Evolutionary conservation across 305 asterid species (phyloP).

Genomic region (Fraxinus ornus): DNA sequence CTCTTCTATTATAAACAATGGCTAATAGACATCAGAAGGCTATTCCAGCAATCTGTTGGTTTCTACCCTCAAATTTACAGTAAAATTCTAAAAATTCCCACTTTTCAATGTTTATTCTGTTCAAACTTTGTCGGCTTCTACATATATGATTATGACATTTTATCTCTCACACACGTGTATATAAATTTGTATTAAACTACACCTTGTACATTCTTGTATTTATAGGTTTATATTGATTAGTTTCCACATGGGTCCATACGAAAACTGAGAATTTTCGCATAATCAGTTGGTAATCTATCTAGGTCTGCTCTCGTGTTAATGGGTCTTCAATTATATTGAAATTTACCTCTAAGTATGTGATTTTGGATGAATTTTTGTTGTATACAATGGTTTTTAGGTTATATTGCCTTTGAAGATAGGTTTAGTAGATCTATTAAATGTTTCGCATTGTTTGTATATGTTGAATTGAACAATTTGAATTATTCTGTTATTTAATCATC

Average conservation of each 20-base stretch:
- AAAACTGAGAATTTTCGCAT: constrained; percentile 25
- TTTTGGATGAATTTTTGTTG: constrained; percentile 16
- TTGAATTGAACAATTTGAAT: not conserved
- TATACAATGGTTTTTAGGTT: constrained; percentile 19
- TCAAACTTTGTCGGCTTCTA: constrained; percentile 40
- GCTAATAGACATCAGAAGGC: not conserved
- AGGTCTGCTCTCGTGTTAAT: constrained; percentile 14
- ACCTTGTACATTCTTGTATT: not conserved
- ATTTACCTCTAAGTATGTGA: constrained; percentile 14
- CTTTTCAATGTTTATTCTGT: constrained; percentile 5
- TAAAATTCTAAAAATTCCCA: not conserved
- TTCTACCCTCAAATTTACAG: not conserved
- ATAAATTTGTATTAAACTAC: not conserved
- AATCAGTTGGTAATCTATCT: constrained; percentile 21
- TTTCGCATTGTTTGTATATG: constrained; percentile 10
- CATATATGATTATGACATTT: not conserved
- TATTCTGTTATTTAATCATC: constrained; percentile 5
- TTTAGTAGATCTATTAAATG: constrained; percentile 22
- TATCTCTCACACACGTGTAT: not conserved
- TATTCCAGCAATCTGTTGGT: not conserved
- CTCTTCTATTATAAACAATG: not conserved
- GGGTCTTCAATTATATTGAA: constrained; percentile 14
- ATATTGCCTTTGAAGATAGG: constrained; percentile 1
- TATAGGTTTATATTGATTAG: not conserved
- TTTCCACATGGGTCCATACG: constrained; percentile 33